A percentile compares a stretch with the other conserved stretches of the same genome.
Conservation (phyloP, 148 eudicot species). For the Vaccinium myrtillus region DNA sequence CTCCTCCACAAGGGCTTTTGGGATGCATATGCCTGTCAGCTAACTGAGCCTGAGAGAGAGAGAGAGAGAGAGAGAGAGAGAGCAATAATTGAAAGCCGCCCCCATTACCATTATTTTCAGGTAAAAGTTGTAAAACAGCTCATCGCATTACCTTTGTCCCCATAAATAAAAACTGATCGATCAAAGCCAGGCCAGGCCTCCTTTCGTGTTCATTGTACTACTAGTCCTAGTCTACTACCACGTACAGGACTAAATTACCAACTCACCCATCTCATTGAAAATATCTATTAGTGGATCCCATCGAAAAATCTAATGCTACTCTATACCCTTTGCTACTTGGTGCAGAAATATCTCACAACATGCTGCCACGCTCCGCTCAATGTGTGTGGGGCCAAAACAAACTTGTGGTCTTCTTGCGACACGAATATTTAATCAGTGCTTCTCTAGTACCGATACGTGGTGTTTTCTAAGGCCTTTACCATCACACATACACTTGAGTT, state of each 20-base stretch:
- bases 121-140: neutral
- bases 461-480: too few species aligned
- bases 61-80: neutral
- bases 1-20: too few species aligned
- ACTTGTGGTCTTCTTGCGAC: too few species aligned
- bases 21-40: neutral
- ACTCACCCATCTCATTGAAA: neutral
- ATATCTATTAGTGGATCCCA: neutral
- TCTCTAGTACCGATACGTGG: too few species aligned
- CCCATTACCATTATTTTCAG: neutral
- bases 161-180: neutral
- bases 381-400: neutral
- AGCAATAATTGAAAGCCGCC: neutral
- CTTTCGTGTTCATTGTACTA: too few species aligned
- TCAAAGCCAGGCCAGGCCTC: too few species aligned
- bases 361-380: neutral
- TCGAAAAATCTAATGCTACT: neutral
- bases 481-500: too few species aligned
- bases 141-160: neutral
- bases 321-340: neutral
- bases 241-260: too few species aligned
- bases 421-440: too few species aligned
- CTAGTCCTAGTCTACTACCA: neutral
- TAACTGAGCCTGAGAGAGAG: neutral
- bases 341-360: neutral